These are phyloP conservation scores for Trichoderma erinaceum DNA, from an alignment of 495 filamentous ascomycete species.

Conservation along the genomic window DNA sequence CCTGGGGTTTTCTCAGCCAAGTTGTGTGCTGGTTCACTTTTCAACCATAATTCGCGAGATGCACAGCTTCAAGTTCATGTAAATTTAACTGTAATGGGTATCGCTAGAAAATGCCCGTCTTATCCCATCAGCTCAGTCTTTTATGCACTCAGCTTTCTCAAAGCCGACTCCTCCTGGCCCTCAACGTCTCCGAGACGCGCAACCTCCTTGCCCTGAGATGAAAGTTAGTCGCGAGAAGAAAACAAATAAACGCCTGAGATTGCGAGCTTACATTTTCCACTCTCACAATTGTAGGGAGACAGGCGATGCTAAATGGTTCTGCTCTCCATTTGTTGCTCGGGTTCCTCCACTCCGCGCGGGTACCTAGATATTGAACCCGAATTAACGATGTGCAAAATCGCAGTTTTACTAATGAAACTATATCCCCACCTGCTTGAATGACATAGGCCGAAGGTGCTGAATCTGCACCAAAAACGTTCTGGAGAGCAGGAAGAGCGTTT, in stretches of 20 bases:
- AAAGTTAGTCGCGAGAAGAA: neutral
- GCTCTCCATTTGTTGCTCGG: neutral
- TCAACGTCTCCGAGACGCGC: slow-evolving; percentile 3
- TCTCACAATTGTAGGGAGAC: neutral
- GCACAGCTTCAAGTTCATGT: no score
- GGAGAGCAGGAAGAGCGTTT: slow-evolving; percentile 1
- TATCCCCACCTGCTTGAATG: no score
- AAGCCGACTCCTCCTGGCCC: neutral
- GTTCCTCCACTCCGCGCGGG: neutral
- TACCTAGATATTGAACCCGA: no score
- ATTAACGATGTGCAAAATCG: no score
- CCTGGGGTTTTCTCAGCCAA: no score
- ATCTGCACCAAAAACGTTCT: neutral
- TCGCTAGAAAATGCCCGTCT: no score
- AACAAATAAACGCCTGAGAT: neutral
- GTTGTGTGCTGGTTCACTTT: no score
- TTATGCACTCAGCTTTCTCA: slow-evolving; percentile 5
- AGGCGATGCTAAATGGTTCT: neutral
- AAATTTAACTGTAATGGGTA: no score
- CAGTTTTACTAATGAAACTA: no score
- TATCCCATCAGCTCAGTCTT: no score
- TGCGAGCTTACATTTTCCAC: neutral
- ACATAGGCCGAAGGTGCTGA: neutral
- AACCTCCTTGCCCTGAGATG: slow-evolving; percentile 1
- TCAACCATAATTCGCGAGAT: no score